Evolutionary conservation across 1,284 basidiomycete genomes (phyloP).

Genomic region (Naganishia cerealis): DNA sequence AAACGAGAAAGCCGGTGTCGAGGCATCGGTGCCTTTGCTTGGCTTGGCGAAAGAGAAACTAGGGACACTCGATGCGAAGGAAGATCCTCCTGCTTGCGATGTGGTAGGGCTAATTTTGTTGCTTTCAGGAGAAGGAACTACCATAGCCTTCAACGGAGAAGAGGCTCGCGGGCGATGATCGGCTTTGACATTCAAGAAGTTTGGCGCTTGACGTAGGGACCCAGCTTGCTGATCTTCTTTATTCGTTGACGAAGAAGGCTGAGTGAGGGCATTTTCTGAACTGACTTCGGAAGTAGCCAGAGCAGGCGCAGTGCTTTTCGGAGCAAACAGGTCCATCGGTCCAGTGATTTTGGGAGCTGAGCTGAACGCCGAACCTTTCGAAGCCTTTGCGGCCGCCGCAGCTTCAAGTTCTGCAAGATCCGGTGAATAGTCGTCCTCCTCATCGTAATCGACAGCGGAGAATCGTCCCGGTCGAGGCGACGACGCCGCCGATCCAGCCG

Average conservation of each 20-base stretch:
- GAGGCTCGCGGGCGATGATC: constrained; percentile 27
- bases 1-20: constrained; percentile 4
- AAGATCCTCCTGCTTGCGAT: not conserved
- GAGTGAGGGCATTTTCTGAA: not conserved
- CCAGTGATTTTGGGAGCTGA: constrained; percentile 14
- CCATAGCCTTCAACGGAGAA: constrained; percentile 26
- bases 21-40: not conserved
- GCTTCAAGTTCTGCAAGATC: constrained; percentile 19
- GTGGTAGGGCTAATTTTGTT: constrained; percentile 5
- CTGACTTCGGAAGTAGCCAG: not conserved
- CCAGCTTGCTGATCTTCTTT: not conserved
- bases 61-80: not conserved
- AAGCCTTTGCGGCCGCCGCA: not conserved
- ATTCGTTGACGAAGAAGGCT: not conserved
- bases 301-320: constrained; percentile 2
- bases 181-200: constrained; percentile 24
- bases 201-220: constrained; percentile 5
- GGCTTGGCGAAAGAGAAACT: constrained; percentile 15
- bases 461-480: constrained; percentile 13
- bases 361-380: not conserved
- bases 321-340: constrained; percentile 14
- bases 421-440: constrained; percentile 8
- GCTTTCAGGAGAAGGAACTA: constrained; percentile 28
- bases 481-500: not conserved
- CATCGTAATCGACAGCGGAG: constrained; percentile 18